phyloP scores from a whole-genome alignment of 1,139 yeast genomes.

The Chernovozyma aurita region DNA sequence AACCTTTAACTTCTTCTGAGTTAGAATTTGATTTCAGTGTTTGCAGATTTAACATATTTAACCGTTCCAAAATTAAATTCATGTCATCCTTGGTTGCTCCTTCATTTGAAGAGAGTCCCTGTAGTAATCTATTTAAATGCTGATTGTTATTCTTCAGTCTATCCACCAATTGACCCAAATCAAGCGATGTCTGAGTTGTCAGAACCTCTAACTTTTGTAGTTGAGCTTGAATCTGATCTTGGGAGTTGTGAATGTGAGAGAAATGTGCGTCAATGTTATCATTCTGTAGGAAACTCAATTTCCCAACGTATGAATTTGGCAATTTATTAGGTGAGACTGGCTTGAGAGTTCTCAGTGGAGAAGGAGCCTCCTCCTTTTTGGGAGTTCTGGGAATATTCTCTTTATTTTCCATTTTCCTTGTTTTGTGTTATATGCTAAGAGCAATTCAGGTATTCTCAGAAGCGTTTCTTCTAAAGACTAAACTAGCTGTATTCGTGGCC shows the following conservation, averaged over 20 bases:
- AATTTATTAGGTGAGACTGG: slow-evolving; percentile 26
- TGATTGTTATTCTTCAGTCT: slow-evolving; percentile 41
- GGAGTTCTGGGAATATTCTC: slow-evolving; percentile 2
- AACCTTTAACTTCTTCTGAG: background rate
- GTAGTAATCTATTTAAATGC: slow-evolving; percentile 31
- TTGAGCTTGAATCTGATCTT: slow-evolving; percentile 27
- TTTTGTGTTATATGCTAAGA: too few species aligned
- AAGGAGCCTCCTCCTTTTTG: slow-evolving; percentile 3
- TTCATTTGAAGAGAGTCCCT: slow-evolving; percentile 5
- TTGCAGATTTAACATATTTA: background rate
- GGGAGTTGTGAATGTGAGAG: slow-evolving; percentile 22
- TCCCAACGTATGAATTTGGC: slow-evolving; percentile 16
- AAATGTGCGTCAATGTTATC: slow-evolving; percentile 32
- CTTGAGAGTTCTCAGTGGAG: slow-evolving; percentile 15
- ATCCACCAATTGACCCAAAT: slow-evolving; percentile 34
- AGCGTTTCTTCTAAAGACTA: too few species aligned
- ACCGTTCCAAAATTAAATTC: background rate
- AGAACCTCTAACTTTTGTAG: slow-evolving; percentile 28
- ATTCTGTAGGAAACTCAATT: slow-evolving; percentile 24
- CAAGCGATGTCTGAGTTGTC: slow-evolving; percentile 33
- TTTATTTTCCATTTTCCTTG: slow-evolving; percentile 4
- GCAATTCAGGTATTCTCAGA: too few species aligned
- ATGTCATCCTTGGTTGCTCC: slow-evolving; percentile 1
- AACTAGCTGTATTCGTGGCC: too few species aligned
- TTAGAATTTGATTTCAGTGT: background rate